Evolutionary conservation across 768 basidiomycete genomes (phyloP).

Genomic region (Kwoniella dendrophila): DNA sequence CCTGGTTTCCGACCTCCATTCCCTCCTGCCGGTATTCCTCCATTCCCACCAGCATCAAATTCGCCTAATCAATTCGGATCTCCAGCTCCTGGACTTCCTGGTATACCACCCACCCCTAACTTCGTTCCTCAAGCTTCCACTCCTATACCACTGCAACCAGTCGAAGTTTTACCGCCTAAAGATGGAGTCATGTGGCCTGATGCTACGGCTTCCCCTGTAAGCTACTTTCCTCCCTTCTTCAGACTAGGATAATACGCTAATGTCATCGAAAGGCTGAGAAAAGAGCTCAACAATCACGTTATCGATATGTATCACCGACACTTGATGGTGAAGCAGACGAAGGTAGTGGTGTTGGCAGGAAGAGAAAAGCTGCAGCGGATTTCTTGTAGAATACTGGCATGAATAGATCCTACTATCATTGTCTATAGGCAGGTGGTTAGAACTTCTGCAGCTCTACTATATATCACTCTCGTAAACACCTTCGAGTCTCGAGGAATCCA

Average conservation of each 20-base stretch:
- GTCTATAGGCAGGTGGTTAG: neutral
- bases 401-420: neutral
- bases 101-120: conserved; percentile 4
- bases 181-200: conserved; percentile 57
- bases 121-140: conserved; percentile 6
- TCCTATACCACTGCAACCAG: conserved; percentile 8
- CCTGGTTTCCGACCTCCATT: conserved; percentile 53
- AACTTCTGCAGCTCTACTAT: neutral
- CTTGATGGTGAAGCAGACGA: conserved; percentile 22
- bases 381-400: conserved; percentile 59
- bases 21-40: conserved; percentile 37
- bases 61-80: conserved; percentile 20
- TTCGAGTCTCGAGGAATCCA: neutral
- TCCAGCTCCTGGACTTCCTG: conserved; percentile 3
- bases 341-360: conserved; percentile 31
- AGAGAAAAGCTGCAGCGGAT: conserved; percentile 62
- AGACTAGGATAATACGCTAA: conserved; percentile 1
- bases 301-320: conserved; percentile 50
- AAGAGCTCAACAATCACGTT: conserved; percentile 50
- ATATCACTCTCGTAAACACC: neutral
- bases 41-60: conserved; percentile 40
- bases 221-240: conserved; percentile 1
- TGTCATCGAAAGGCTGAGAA: conserved; percentile 46
- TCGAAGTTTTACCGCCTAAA: conserved; percentile 44
- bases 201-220: conserved; percentile 45